Evolutionary conservation across 2,329 filamentous ascomycete species (phyloP), one percentile per base, ranked within the genome.

Genomic region (Xylaria sp.): DNA sequence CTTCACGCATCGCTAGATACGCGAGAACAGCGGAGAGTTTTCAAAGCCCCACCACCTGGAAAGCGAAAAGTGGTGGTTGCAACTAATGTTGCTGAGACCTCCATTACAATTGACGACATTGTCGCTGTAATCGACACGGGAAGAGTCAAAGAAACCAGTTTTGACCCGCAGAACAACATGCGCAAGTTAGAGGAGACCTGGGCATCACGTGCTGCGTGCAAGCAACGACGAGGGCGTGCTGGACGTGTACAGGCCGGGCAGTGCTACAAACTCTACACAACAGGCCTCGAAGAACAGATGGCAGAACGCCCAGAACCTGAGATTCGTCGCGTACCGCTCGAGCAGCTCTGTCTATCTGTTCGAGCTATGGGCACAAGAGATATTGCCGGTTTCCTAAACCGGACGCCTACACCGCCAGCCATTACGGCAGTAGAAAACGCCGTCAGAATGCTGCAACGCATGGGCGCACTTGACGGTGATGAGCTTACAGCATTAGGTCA

Each of bases 81-180:
- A 0, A 99, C 96, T 54, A 99, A 99, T 76, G 95, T 99, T 2
- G 96, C 96, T 1, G 96, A 99, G 80, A 99, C 96, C 0, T 98
- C 96, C 1, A 98, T 99, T 79, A 99, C 96, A 0, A 99, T 99
- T 69, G 94, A 98, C 78, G 96, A 99, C 78, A 93, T 99, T 63
- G 92, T 98, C 2, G 95, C 93, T 1, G 96, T 99, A 55, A 95
- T 99, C 72, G 96, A 99, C 79, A 96, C 92, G 12, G 96, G 96
- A 34, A 91, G 94, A 63, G 96, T 99, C 69, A 99, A 99, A 78
- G 95, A 99, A 81, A 99, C 94, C 0, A 95, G 93, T 78, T 98
- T 94, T 76, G 96, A 98, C 78, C 89, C 94, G 0, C 88, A 91
- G 71, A 97, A 92, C 78, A 97, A 97, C 78, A 97, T 98, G 90